phyloP scores from a whole-genome alignment of 2,329 filamentous ascomycete species.

The Botryotinia calthae region DNA sequence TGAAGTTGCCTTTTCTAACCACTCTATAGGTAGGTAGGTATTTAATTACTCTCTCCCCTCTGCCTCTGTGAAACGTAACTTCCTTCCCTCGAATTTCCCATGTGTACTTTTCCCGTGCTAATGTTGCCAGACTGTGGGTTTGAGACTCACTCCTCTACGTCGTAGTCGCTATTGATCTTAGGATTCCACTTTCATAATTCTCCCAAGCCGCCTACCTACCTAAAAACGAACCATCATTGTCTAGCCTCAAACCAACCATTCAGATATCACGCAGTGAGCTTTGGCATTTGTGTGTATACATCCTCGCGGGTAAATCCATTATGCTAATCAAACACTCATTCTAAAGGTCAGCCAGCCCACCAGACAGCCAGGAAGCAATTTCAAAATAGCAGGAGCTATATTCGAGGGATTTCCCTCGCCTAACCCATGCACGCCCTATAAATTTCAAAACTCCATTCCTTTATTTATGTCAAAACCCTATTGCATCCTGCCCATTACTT shows the following conservation, averaged over 20 bases:
- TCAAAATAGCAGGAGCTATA: not conserved
- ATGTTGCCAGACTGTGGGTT: not conserved
- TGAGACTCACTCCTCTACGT: not conserved
- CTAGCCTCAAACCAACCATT: not conserved
- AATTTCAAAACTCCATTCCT: constrained; percentile 1
- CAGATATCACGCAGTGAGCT: not conserved
- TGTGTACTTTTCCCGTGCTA: accelerated
- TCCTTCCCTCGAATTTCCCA: not conserved
- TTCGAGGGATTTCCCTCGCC: not conserved
- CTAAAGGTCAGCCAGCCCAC: not conserved
- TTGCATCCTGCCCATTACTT: not conserved
- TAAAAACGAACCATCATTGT: not conserved
- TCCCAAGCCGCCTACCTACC: too few species aligned
- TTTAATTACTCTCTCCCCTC: not conserved
- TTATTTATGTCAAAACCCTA: not conserved
- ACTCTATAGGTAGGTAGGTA: not conserved
- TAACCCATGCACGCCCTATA: not conserved
- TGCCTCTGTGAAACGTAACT: not conserved
- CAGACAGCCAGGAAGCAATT: not conserved
- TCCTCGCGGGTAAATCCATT: not conserved
- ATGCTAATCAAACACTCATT: not conserved
- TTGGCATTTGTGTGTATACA: not conserved
- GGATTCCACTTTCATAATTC: not conserved
- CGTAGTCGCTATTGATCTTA: not conserved
- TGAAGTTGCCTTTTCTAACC: not conserved